Evolutionary conservation across 2,329 filamentous ascomycete species (phyloP).

Genomic region (Akanthomyces uredinophilus): DNA sequence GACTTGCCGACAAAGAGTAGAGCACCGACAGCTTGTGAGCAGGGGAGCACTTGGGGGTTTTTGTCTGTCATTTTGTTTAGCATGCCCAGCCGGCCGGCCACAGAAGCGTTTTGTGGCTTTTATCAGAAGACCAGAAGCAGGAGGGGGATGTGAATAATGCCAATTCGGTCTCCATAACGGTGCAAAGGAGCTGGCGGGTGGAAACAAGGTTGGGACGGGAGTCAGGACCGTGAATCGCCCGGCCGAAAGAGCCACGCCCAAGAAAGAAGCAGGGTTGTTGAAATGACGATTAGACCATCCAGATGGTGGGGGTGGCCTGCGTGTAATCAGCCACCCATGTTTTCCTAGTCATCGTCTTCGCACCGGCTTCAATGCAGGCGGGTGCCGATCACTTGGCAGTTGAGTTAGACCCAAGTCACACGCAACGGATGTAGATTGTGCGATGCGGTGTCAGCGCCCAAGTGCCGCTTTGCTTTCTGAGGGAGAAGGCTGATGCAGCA

Average conservation of each 20-base stretch:
- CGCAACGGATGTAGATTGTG: background rate
- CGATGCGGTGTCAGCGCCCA: background rate
- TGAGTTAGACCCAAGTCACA: background rate
- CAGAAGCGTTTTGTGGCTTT: too few species aligned
- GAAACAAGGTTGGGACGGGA: background rate
- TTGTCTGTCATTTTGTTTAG: too few species aligned
- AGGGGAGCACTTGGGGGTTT: too few species aligned
- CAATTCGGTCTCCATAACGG: background rate
- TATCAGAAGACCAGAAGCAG: too few species aligned
- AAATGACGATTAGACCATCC: constrained; percentile 1
- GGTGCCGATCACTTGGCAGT: background rate
- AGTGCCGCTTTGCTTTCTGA: background rate
- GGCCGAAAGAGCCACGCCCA: background rate
- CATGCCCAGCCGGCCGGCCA: too few species aligned
- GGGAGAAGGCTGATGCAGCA: background rate
- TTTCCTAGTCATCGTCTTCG: background rate
- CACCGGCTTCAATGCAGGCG: background rate
- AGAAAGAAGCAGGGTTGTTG: background rate
- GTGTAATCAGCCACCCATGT: background rate
- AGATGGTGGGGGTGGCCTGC: background rate
- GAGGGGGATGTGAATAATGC: too few species aligned
- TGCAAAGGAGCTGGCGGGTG: background rate
- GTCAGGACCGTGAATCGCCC: background rate
- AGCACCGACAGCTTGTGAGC: too few species aligned
- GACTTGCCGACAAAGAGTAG: too few species aligned